Evolutionary conservation across 768 basidiomycete genomes (phyloP), one percentile per base, ranked within the genome.

Genomic region (Mrakia hoshinonis): DNA sequence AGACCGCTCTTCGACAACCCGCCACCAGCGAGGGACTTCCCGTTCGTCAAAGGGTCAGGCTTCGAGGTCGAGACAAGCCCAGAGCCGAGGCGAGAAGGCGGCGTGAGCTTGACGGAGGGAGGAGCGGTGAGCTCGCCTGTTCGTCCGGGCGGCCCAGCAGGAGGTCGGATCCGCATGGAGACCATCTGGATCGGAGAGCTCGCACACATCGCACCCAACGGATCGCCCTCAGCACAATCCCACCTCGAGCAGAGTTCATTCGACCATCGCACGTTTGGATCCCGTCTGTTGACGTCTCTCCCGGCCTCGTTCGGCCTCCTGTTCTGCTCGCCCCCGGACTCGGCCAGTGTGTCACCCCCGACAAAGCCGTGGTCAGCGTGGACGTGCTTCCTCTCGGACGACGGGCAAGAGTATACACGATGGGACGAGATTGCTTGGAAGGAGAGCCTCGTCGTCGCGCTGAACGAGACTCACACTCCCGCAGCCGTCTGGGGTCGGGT

Each of bases 1-100:
- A 73, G 72, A 54, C 66, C 73, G 36, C 73, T 64, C 52, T 90
- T 69, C 85, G 87, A 74, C 81, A 83, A 66, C 81, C 82, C 61
- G 83, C 86, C 10, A 75, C 75, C 26, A 67, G 74, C 29, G 67
- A 92, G 67, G 84, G 84, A 70, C 9, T 62, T 36, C 13, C 64
- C 31, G 38, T 74, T 36, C 47, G 60, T 10, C 34, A 15, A 39
- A 22, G 61, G 66, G 38, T 29, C n/a, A 22, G 48, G n/a, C n/a
- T 49, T 66, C 29, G 47, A 29, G 13, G 31, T 39, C 9, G 34
- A 22, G 6, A 6, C 43, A 1, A 36, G 15, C 48, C 43, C 10
- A 38, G 67, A n/a, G 15, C 39, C 36, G 20, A 46, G 31, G 4
- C 46, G 36, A 39, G 62, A 47, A 43, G 62, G 39, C 38, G 39